Evolutionary conservation across 2,329 filamentous ascomycete genomes (phyloP).

Genomic region (Aschersonia sp.): DNA sequence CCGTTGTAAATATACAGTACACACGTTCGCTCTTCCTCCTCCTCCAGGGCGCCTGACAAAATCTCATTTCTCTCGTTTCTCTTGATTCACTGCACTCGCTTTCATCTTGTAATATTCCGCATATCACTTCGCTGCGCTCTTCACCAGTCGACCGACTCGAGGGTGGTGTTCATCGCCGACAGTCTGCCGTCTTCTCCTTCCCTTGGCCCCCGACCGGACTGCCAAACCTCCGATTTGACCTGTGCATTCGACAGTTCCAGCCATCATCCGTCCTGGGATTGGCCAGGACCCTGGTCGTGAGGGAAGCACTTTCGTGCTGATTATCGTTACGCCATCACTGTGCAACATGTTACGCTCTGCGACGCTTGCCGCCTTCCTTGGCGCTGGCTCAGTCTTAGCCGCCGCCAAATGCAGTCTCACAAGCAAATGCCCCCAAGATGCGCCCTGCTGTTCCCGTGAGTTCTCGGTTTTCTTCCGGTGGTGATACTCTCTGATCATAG

Average conservation of each 20-base stretch:
- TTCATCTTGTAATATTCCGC: not conserved
- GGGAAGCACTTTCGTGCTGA: no score
- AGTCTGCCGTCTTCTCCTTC: no score
- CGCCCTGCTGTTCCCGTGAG: slow-evolving; percentile 73
- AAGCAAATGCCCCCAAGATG: slow-evolving; percentile 52
- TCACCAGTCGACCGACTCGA: not conserved
- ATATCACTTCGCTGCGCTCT: not conserved
- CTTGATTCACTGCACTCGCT: slow-evolving; percentile 1
- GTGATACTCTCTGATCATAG: not conserved
- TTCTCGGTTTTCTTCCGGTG: slow-evolving; percentile 10
- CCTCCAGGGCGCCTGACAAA: not conserved
- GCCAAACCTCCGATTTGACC: no score
- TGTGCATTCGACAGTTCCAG: no score
- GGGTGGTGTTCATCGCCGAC: no score
- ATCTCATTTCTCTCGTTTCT: not conserved
- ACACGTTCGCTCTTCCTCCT: not conserved
- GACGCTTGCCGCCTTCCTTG: slow-evolving; percentile 16
- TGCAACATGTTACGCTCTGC: slow-evolving; percentile 18
- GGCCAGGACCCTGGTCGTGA: no score
- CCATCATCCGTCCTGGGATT: no score
- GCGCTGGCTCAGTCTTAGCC: slow-evolving; percentile 16
- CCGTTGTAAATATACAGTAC: not conserved
- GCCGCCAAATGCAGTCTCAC: slow-evolving; percentile 27
- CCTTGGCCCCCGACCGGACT: no score
- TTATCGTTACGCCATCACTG: not conserved